Percentiles rank a stretch among this genome's conserved stretches.
Evolutionary conservation across 2,329 filamentous ascomycete genomes (phyloP).

Genomic region (Botrytis medusae): DNA sequence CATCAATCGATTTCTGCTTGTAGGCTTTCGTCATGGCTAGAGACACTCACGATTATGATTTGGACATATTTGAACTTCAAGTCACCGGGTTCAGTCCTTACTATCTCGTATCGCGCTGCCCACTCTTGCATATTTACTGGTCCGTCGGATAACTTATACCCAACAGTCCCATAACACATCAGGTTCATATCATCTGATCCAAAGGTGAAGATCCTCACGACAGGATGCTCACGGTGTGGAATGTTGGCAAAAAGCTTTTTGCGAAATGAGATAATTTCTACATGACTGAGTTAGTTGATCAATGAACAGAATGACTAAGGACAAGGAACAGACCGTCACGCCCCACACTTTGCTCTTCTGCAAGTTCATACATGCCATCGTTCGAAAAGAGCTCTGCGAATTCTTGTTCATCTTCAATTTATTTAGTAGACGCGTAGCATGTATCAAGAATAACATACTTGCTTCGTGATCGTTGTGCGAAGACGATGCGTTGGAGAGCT

Average conservation of each 20-base stretch:
- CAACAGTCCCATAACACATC: neutral
- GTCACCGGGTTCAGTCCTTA: neutral
- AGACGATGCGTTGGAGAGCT: neutral
- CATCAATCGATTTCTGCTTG: neutral
- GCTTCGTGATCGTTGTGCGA: neutral
- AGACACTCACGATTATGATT: neutral
- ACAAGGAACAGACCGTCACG: neutral
- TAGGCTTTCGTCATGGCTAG: neutral
- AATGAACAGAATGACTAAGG: neutral
- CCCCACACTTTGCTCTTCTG: neutral
- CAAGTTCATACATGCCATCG: neutral
- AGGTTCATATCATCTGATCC: neutral
- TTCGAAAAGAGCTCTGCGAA: neutral
- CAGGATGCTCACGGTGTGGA: neutral
- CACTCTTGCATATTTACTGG: neutral
- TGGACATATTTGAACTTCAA: slow-evolving; percentile 3
- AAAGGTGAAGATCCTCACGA: neutral
- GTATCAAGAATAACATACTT: neutral
- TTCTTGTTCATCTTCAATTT: neutral
- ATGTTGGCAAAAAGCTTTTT: neutral
- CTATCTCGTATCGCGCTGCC: neutral
- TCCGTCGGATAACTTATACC: neutral
- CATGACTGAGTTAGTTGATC: neutral
- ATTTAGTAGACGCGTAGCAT: neutral
- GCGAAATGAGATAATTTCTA: neutral